Evolutionary conservation across 2,329 filamentous ascomycete genomes (phyloP).

Genomic region (Blastomyces gilchristii): DNA sequence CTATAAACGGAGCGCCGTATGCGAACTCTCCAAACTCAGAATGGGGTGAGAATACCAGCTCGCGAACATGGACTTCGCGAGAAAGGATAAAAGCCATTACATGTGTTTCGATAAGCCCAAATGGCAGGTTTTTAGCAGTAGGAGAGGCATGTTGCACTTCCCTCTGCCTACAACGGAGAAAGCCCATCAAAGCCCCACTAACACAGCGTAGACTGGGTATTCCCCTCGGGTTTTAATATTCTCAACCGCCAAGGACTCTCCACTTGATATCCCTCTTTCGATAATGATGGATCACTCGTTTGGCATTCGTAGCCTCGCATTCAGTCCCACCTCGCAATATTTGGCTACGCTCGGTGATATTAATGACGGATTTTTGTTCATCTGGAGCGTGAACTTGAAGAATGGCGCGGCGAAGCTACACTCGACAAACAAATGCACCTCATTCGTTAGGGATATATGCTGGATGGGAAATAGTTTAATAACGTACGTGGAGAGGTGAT

Average conservation of each 20-base stretch:
- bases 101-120: conserved; percentile 76
- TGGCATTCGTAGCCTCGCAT: conserved; percentile 78
- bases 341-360: conserved; percentile 78
- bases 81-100: conserved; percentile 93
- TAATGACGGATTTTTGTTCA: conserved; percentile 88
- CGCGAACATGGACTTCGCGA: conserved; percentile 73
- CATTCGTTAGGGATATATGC: conserved; percentile 70
- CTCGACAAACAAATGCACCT: conserved; percentile 89
- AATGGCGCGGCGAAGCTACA: conserved; percentile 68
- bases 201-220: conserved; percentile 60
- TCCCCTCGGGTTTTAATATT: conserved; percentile 86
- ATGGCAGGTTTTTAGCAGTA: conserved; percentile 78
- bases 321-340: conserved; percentile 76
- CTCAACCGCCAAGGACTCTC: conserved; percentile 62
- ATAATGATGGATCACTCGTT: conserved; percentile 83
- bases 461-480: conserved; percentile 81
- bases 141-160: conserved; percentile 54
- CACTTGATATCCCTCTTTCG: conserved; percentile 70
- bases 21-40: conserved; percentile 42
- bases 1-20: conserved; percentile 32
- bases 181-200: conserved; percentile 15
- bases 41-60: conserved; percentile 48
- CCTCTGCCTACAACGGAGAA: not conserved
- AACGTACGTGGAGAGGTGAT: conserved; percentile 46
- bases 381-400: conserved; percentile 78